phyloP scores from a whole-genome alignment of 2,329 filamentous ascomycete species.

The Thyridium curvatum region DNA sequence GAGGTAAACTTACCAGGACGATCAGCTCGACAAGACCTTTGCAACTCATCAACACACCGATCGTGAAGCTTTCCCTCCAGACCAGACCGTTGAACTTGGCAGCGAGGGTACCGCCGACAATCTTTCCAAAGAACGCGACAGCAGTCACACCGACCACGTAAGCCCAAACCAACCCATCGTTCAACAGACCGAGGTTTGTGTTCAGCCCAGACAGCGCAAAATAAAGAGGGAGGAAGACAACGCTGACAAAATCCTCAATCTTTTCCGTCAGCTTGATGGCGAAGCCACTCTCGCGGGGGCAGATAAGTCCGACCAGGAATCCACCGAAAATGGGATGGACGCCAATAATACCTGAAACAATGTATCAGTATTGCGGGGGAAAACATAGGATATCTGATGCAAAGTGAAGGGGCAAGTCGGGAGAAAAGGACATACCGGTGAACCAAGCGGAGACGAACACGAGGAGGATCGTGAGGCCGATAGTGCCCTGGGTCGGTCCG shows the following conservation, averaged over 20 bases:
- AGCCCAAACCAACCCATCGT: slow-evolving; percentile 78
- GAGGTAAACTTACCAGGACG: slow-evolving; percentile 65
- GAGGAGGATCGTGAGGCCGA: slow-evolving; percentile 75
- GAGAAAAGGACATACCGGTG: slow-evolving; percentile 39
- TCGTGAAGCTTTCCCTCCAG: slow-evolving; percentile 85
- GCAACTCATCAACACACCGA: slow-evolving; percentile 91
- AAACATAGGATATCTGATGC: background rate
- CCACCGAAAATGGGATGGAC: slow-evolving; percentile 93
- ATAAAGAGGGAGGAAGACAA: slow-evolving; percentile 82
- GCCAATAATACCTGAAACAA: slow-evolving; percentile 62
- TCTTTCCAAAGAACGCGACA: slow-evolving; percentile 80
- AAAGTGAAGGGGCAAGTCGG: slow-evolving; percentile 7
- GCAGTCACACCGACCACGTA: slow-evolving; percentile 81
- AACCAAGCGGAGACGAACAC: slow-evolving; percentile 79
- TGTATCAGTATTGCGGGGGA: too few relatives aligned
- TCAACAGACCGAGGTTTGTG: slow-evolving; percentile 78
- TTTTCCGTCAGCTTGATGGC: slow-evolving; percentile 90
- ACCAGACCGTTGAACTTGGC: slow-evolving; percentile 70
- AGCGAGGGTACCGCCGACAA: slow-evolving; percentile 74
- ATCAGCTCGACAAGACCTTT: slow-evolving; percentile 94
- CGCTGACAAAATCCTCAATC: slow-evolving; percentile 83
- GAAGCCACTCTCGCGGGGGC: slow-evolving; percentile 84
- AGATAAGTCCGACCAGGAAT: slow-evolving; percentile 83
- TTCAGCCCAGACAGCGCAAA: slow-evolving; percentile 88
- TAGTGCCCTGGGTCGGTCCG: slow-evolving; percentile 79